These are phyloP conservation scores for Chlamydomonas asymmetrica DNA, from an alignment of 139 green algal genomes.

Conservation along the genomic window DNA sequence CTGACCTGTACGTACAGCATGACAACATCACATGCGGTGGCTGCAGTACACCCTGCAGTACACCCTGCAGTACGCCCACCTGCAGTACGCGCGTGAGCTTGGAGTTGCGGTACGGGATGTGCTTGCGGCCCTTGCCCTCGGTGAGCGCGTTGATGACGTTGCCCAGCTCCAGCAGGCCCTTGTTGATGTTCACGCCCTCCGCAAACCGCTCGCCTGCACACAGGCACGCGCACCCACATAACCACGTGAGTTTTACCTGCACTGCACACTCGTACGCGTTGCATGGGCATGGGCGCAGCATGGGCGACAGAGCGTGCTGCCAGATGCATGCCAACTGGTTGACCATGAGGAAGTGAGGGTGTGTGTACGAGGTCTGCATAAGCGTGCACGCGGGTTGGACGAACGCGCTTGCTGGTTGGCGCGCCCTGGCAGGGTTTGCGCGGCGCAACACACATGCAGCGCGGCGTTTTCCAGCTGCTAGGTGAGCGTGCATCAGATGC, in stretches of 20 bases:
- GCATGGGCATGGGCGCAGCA: too few relatives aligned
- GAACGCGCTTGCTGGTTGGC: too few relatives aligned
- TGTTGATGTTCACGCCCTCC: conserved; percentile 59
- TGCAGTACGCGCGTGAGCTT: conserved; percentile 45
- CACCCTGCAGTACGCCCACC: too few relatives aligned
- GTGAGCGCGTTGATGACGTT: conserved; percentile 80
- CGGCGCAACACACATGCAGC: too few relatives aligned
- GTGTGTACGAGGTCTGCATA: background rate
- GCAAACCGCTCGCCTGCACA: conserved; percentile 33
- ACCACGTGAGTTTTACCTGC: background rate
- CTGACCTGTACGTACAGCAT: background rate
- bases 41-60: too few relatives aligned
- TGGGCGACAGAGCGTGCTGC: too few relatives aligned
- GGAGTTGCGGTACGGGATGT: conserved; percentile 46
- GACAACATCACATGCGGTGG: background rate
- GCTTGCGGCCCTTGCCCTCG: conserved; percentile 18
- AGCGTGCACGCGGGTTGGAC: too few relatives aligned
- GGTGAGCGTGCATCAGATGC: too few relatives aligned
- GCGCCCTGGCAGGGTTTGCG: too few relatives aligned
- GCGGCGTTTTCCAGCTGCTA: too few relatives aligned
- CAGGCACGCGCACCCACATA: background rate
- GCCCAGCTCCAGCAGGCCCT: conserved; percentile 67
- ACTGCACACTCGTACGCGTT: background rate
- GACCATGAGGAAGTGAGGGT: background rate
- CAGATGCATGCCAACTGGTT: background rate